Evolutionary conservation across 2,329 filamentous ascomycete species (phyloP).

Genomic region (Penicillium sp.): DNA sequence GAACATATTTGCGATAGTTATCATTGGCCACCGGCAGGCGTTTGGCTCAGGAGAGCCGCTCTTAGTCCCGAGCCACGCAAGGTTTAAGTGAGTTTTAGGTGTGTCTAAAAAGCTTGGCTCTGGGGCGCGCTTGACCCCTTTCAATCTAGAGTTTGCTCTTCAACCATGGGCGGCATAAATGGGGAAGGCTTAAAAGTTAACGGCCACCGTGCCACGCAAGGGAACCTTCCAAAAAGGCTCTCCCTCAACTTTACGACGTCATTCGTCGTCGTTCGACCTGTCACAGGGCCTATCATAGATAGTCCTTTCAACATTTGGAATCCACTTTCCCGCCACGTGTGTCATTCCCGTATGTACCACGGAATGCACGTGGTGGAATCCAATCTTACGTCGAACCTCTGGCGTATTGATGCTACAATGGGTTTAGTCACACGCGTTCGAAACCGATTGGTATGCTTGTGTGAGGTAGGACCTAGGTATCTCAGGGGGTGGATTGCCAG

Average conservation of each 20-base stretch:
- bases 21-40: constrained; percentile 6
- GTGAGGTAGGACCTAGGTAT: too few relatives aligned
- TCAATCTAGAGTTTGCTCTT: neutral
- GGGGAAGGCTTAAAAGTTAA: neutral
- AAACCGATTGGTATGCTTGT: neutral
- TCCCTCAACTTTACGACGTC: neutral
- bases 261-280: neutral
- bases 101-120: constrained; percentile 6
- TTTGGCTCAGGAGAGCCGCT: constrained; percentile 3
- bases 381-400: neutral
- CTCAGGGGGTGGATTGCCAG: neutral
- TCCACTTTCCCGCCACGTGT: neutral
- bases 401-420: neutral
- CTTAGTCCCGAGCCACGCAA: neutral
- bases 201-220: neutral
- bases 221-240: neutral
- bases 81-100: too few relatives aligned
- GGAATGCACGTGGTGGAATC: constrained; percentile 2
- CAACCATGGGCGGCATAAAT: neutral
- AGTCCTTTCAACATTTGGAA: neutral
- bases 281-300: neutral
- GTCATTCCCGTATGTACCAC: neutral
- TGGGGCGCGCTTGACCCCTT: neutral
- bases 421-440: too few relatives aligned
- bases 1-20: neutral